Evolutionary conservation across 768 basidiomycete genomes (phyloP).

Genomic region (Cubamyces lactineus): DNA sequence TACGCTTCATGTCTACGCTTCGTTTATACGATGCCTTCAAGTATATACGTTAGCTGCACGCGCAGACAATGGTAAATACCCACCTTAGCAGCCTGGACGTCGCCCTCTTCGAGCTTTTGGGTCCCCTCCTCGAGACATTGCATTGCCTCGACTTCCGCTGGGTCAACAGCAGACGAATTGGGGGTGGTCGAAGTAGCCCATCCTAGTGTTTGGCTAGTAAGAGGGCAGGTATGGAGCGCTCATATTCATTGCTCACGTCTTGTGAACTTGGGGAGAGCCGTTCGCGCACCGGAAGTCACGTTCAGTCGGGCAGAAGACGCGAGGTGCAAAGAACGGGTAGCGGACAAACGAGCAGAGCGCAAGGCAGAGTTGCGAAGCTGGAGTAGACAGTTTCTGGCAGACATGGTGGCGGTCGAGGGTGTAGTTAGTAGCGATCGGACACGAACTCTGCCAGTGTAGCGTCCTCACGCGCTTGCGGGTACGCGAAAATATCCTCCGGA

Average conservation of each 20-base stretch:
- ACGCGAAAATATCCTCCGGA: neutral
- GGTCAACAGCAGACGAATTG: conserved; percentile 82
- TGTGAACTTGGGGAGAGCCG: neutral
- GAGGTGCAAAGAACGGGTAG: neutral
- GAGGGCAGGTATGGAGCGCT: no score
- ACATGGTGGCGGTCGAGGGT: neutral
- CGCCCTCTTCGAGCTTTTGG: conserved; percentile 83
- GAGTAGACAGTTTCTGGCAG: neutral
- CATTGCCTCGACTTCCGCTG: conserved; percentile 79
- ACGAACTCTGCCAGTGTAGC: neutral
- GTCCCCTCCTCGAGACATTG: conserved; percentile 84
- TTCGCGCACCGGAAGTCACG: neutral
- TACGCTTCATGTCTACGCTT: conserved; percentile 79
- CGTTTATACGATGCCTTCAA: conserved; percentile 60
- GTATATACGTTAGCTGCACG: conserved; percentile 8
- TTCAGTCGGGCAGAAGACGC: neutral
- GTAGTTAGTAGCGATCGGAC: neutral
- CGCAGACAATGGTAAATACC: neutral
- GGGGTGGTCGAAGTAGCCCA: conserved; percentile 82
- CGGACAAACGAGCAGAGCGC: neutral
- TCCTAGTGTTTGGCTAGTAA: conserved; percentile 44
- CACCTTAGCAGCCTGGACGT: conserved; percentile 75
- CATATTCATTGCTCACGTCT: neutral
- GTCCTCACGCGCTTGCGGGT: neutral
- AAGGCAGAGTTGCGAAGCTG: neutral